Conservation (phyloP, 2,329 filamentous ascomycete species). For the Clonostachys solani region DNA sequence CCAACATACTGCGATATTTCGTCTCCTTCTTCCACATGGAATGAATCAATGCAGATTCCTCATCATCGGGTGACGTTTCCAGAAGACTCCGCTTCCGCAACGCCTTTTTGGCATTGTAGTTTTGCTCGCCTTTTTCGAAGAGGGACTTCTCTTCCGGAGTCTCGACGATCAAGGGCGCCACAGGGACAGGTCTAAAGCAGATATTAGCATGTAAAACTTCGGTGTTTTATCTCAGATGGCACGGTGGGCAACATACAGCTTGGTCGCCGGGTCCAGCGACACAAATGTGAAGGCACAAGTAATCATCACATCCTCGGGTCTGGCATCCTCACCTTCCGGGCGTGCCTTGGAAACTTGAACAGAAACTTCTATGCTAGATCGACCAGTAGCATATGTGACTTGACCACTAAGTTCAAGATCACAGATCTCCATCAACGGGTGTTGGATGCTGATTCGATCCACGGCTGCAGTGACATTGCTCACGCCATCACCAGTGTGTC, state of each 20-base stretch:
- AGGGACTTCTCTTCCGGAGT: constrained; percentile 18
- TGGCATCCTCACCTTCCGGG: constrained; percentile 47
- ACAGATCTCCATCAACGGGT: constrained; percentile 72
- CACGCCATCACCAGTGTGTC: constrained; percentile 53
- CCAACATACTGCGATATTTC: too few species aligned
- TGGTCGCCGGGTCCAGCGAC: constrained; percentile 16
- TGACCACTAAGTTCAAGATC: constrained; percentile 67
- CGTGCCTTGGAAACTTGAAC: constrained; percentile 68
- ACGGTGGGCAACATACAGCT: constrained; percentile 17
- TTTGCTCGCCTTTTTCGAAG: constrained; percentile 16
- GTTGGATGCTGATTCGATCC: constrained; percentile 53
- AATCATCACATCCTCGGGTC: constrained; percentile 35
- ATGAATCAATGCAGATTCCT: constrained; percentile 19
- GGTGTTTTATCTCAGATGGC: constrained; percentile 6
- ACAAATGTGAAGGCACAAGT: constrained; percentile 32
- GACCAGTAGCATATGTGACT: constrained; percentile 64
- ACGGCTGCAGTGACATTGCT: constrained; percentile 45
- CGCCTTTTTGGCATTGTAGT: constrained; percentile 17
- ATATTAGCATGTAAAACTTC: too few species aligned
- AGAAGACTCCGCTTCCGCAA: constrained; percentile 13
- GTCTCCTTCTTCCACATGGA: constrained; percentile 11
- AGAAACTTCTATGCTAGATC: constrained; percentile 71
- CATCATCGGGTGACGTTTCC: constrained; percentile 17
- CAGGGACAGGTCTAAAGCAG: too few species aligned
- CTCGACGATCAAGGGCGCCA: constrained; percentile 1